These are phyloP conservation scores for Penicillium sp. DNA, from an alignment of 2,329 filamentous ascomycete species.

Conservation along the genomic window DNA sequence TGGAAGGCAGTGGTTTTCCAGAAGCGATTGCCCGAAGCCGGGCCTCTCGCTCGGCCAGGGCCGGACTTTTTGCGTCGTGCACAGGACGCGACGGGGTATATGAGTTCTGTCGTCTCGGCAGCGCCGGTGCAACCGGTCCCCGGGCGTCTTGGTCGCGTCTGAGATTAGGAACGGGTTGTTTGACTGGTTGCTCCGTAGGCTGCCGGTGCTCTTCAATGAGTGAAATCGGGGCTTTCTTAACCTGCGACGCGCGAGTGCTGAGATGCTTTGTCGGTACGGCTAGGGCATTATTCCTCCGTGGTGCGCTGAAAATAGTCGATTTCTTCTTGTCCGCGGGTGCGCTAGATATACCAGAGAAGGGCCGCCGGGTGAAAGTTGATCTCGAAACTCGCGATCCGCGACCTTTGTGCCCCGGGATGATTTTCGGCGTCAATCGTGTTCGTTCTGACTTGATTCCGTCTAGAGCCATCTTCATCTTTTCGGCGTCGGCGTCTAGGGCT, in stretches of 20 bases:
- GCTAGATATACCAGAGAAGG: constrained; percentile 18
- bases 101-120: constrained; percentile 4
- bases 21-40: constrained; percentile 26
- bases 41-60: constrained; percentile 16
- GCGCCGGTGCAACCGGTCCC: constrained; percentile 18
- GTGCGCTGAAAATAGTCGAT: constrained; percentile 34
- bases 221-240: constrained; percentile 41
- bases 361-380: constrained; percentile 28
- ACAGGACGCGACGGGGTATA: neutral
- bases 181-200: constrained; percentile 16
- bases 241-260: constrained; percentile 37
- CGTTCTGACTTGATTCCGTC: constrained; percentile 60
- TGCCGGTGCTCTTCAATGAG: constrained; percentile 45
- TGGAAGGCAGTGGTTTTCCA: constrained; percentile 18
- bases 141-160: constrained; percentile 5
- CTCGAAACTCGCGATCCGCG: constrained; percentile 21
- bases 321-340: constrained; percentile 28
- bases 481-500: constrained; percentile 59
- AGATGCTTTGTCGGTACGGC: constrained; percentile 44
- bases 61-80: neutral
- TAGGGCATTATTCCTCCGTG: constrained; percentile 38
- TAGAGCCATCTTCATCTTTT: constrained; percentile 58
- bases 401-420: constrained; percentile 50
- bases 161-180: constrained; percentile 10
- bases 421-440: constrained; percentile 57